A percentile compares a stretch with the other conserved stretches of the same genome.
These are phyloP conservation scores for Lithospermum erythrorhizon DNA, from an alignment of 257 asterid genomes.

Conservation along the genomic window DNA sequence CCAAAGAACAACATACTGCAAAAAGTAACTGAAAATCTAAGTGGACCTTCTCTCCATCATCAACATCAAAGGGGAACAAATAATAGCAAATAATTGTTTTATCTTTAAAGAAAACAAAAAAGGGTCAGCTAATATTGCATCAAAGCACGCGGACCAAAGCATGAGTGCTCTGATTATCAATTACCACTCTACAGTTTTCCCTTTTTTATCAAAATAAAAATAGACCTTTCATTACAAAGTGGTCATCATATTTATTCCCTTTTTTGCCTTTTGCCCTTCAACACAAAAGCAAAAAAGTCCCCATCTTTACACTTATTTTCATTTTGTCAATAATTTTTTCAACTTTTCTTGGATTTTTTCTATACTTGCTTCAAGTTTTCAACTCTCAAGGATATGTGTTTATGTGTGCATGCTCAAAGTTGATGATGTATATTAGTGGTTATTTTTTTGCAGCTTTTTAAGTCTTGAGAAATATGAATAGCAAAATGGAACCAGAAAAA, in stretches of 20 bases:
- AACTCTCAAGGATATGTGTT: not conserved
- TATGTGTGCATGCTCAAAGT: not conserved
- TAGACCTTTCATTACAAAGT: constrained; percentile 65
- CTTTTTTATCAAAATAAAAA: constrained; percentile 36
- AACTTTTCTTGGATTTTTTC: not conserved
- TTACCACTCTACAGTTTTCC: constrained; percentile 18
- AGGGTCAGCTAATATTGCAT: constrained; percentile 46
- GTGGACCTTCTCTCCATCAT: constrained; percentile 62
- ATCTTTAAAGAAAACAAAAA: constrained; percentile 10
- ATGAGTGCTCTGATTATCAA: constrained; percentile 47
- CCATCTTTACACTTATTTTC: not conserved
- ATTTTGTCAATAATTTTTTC: not conserved
- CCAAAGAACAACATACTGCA: constrained; percentile 60
- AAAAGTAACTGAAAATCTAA: constrained; percentile 58
- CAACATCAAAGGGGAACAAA: constrained; percentile 27
- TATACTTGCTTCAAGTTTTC: not conserved
- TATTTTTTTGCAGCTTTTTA: constrained; percentile 4
- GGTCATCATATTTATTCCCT: constrained; percentile 36
- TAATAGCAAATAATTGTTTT: constrained; percentile 7
- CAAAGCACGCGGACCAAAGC: constrained; percentile 90
- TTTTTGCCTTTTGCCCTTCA: constrained; percentile 18
- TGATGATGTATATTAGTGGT: not conserved
- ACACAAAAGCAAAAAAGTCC: not conserved
- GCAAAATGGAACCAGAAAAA: not conserved
- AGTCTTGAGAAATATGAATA: not conserved